Evolutionary conservation across 208 protist genomes (phyloP), one percentile per base, ranked within the genome.

Genomic region (Acanthamoeba sp.): DNA sequence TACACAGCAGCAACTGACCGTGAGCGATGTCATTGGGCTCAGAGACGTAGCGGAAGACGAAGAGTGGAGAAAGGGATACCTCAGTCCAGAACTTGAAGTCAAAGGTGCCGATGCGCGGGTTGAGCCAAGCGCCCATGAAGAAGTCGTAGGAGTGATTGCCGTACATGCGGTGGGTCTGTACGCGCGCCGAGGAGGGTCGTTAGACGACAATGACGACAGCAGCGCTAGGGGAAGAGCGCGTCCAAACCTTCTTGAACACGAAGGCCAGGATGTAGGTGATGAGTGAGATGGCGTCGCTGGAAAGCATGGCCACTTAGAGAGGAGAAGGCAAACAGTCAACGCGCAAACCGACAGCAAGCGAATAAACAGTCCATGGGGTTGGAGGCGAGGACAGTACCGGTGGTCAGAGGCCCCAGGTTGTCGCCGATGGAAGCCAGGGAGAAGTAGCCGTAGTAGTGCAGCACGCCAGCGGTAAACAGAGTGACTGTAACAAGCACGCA

Each of bases 71-170:
- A n/a, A n/a, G n/a, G n/a, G n/a, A n/a, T n/a, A 91, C 64, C 94
- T 99, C 98, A 12, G 96, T 97, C 80, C 98, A 99, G 78, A 99
- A 95, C 97, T 99, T 99, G 52, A 99, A 94, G 91, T 99, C 98
- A 59, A 99, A 95, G 95, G 96, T 95, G 84, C 98, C 98, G 55
- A 99, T 97, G 29, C 95, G 94, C 36, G 96, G 96, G 89, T 97
- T 95, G 34, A 96, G 88, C 59, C 66, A 57, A 24, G 91, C 98
- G 50, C 98, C 98, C 98, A 99, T 99, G 96, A 99, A 99, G 94
- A 99, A 99, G 95, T 99, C 98, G 96, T 99, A 99, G 55, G 99
- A 94, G 87, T 98, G 78, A 96, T 97, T 99, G 52, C 97, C 98
- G 36, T 97, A 97, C 97, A 98, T 98, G 91, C 98, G 97, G 76